phyloP scores from a whole-genome alignment of 345 rosid species.

The Eucalyptus marginata region DNA sequence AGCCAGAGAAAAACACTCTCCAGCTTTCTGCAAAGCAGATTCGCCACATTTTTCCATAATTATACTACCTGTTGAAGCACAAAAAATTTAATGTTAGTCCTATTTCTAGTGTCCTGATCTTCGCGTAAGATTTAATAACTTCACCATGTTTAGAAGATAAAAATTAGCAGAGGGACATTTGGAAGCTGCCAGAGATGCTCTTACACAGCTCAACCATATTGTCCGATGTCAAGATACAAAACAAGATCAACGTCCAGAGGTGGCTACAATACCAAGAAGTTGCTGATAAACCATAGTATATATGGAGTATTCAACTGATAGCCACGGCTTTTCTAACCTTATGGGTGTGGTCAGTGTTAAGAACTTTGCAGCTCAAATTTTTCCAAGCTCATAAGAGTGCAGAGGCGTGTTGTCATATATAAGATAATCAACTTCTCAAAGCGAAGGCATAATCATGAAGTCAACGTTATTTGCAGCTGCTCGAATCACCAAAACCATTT shows the following conservation, averaged over 20 bases:
- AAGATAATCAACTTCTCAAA: neutral
- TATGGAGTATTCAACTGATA: neutral
- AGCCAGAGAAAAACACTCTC: neutral
- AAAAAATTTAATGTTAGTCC: neutral
- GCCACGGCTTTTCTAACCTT: neutral
- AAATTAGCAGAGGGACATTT: neutral
- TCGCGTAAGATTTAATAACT: too few relatives aligned
- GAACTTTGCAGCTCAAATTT: neutral
- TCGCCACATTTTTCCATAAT: conserved; percentile 3
- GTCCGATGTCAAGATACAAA: neutral
- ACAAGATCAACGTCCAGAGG: neutral
- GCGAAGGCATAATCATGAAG: neutral
- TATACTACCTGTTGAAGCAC: conserved; percentile 15
- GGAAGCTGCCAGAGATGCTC: neutral
- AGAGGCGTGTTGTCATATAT: neutral
- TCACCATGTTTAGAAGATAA: neutral
- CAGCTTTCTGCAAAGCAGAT: neutral
- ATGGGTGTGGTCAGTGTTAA: neutral
- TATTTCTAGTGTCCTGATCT: neutral
- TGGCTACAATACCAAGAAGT: neutral
- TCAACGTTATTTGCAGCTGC: too few relatives aligned
- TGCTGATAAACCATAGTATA: neutral
- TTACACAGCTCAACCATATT: neutral
- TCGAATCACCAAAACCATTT: neutral
- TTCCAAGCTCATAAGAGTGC: neutral